Conservation (phyloP, 1,284 basidiomycete species). For the Sparassis latifolia region DNA sequence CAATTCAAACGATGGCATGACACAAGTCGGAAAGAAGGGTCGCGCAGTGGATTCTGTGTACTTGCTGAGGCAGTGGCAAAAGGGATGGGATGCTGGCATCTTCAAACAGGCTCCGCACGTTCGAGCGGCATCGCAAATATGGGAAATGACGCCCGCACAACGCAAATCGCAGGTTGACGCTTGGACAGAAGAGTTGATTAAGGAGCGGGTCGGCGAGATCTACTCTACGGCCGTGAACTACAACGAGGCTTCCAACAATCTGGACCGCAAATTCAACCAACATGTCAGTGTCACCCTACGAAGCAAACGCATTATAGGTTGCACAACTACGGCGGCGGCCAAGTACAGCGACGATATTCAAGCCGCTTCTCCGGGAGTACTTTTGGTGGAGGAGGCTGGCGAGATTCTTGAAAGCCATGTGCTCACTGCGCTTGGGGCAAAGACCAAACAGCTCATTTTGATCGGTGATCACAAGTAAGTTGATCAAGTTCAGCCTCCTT, state of each 20-base stretch:
- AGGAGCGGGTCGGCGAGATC: slow-evolving; percentile 32
- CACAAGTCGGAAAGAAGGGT: slow-evolving; percentile 32
- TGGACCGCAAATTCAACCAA: slow-evolving; percentile 33
- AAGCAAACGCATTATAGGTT: slow-evolving; percentile 55
- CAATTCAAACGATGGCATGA: slow-evolving; percentile 33
- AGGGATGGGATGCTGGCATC: slow-evolving; percentile 35
- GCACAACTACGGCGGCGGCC: slow-evolving; percentile 63
- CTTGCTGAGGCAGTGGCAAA: slow-evolving; percentile 42
- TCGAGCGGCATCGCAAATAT: slow-evolving; percentile 26
- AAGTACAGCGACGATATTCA: slow-evolving; percentile 45
- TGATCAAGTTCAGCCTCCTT: slow-evolving; percentile 1
- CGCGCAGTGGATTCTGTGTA: slow-evolving; percentile 30
- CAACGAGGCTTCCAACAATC: slow-evolving; percentile 31
- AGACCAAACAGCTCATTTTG: slow-evolving; percentile 48
- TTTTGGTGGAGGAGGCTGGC: slow-evolving; percentile 65
- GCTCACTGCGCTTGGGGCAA: slow-evolving; percentile 44
- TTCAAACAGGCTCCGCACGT: slow-evolving; percentile 28
- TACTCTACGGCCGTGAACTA: slow-evolving; percentile 32
- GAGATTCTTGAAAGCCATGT: slow-evolving; percentile 66
- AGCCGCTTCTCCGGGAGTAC: slow-evolving; percentile 38
- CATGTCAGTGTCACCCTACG: slow-evolving; percentile 31
- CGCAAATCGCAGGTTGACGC: slow-evolving; percentile 27
- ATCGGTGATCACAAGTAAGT: slow-evolving; percentile 68
- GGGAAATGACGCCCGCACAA: slow-evolving; percentile 33
- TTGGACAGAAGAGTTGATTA: slow-evolving; percentile 39